These are phyloP conservation scores for Trametes cingulata DNA, from an alignment of 768 basidiomycete species.

Conservation along the genomic window DNA sequence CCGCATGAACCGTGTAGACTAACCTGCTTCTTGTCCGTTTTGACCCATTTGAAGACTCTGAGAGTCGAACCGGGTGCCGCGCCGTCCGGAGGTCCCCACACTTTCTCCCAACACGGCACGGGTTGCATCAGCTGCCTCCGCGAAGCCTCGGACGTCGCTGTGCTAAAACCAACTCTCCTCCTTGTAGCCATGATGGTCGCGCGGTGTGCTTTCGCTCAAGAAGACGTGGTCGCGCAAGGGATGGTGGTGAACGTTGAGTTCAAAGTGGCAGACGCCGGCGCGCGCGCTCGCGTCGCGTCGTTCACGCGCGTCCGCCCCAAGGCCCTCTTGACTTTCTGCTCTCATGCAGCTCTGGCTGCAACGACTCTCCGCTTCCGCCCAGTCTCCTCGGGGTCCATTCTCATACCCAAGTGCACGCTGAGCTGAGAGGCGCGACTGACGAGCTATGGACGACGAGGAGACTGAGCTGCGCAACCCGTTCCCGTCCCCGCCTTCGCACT, in stretches of 20 bases:
- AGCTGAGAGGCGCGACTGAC: too few species aligned
- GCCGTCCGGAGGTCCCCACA: constrained; percentile 63
- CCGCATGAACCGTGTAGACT: background rate
- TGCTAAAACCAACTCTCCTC: constrained; percentile 75
- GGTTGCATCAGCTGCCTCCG: constrained; percentile 87
- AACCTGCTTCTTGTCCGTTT: constrained; percentile 78
- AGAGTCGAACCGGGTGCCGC: constrained; percentile 56
- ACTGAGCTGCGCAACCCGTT: constrained; percentile 84
- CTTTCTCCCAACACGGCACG: constrained; percentile 84
- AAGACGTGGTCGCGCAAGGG: background rate
- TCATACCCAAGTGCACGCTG: background rate
- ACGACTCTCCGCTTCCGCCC: background rate
- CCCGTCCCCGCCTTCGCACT: constrained; percentile 86
- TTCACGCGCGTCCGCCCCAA: background rate
- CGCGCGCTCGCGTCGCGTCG: background rate
- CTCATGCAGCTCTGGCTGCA: background rate
- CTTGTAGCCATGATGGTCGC: constrained; percentile 59
- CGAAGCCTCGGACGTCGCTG: constrained; percentile 77
- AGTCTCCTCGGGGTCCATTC: background rate
- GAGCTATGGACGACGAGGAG: constrained; percentile 65
- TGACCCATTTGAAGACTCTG: constrained; percentile 76
- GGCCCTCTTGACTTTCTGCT: background rate
- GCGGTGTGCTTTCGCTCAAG: background rate
- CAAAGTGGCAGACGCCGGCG: background rate
- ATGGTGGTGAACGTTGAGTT: background rate